phyloP scores from a whole-genome alignment of 371 early-diverging fungal genomes.

The Mortierella polycephala region DNA sequence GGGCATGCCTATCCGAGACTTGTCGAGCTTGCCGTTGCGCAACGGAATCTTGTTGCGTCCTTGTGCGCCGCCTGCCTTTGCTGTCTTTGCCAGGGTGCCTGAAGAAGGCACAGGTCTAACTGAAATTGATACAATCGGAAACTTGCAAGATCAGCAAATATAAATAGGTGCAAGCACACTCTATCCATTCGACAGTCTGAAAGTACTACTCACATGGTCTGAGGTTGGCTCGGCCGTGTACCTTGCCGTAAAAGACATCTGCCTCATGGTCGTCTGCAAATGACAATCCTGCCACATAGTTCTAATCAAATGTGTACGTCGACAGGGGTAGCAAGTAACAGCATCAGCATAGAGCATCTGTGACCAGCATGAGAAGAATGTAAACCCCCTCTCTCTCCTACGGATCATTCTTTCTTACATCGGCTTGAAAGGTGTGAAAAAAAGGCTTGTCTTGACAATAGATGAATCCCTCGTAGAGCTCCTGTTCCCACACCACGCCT shows the following conservation, averaged over 20 bases:
- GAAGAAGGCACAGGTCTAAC: constrained; percentile 46
- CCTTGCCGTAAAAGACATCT: constrained; percentile 75
- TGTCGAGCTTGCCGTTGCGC: constrained; percentile 66
- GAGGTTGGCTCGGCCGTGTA: constrained; percentile 61
- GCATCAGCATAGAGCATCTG: no score
- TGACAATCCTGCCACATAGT: constrained; percentile 81
- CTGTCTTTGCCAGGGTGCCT: constrained; percentile 35
- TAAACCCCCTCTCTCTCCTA: neutral
- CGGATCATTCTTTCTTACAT: constrained; percentile 61
- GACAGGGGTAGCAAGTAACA: no score
- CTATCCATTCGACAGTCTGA: neutral
- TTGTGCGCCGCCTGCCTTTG: constrained; percentile 27
- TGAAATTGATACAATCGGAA: constrained; percentile 1
- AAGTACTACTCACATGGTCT: constrained; percentile 50
- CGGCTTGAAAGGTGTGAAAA: constrained; percentile 89
- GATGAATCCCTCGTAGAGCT: constrained; percentile 78
- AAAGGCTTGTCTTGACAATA: constrained; percentile 77
- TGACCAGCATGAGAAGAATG: no score
- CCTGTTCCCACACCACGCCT: constrained; percentile 86
- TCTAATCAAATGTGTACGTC: constrained; percentile 51
- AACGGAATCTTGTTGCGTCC: constrained; percentile 31
- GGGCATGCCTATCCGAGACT: constrained; percentile 79
- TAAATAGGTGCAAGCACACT: no score
- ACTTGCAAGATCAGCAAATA: constrained; percentile 3
- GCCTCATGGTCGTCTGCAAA: constrained; percentile 92